Evolutionary conservation across 345 rosid genomes (phyloP), one percentile per base, ranked within the genome.

Genomic region (Fremontodendron californicum): DNA sequence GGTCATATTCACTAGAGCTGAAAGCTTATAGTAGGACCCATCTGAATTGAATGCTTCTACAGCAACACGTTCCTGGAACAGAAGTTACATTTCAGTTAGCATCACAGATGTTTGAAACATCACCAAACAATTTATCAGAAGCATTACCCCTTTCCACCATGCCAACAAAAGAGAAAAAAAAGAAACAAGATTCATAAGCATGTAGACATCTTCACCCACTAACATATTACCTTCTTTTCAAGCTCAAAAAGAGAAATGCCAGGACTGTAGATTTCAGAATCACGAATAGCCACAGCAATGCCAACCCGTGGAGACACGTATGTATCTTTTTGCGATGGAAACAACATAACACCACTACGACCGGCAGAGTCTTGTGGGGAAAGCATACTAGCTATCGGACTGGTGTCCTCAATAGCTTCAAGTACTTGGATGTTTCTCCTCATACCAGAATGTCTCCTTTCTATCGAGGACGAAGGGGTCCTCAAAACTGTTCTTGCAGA

Each of bases 221-320:
- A 25, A 54, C 60, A 37, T 43, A 71, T 71, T 23, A 96, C 99
- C 98, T 96, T 93, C 83, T 96, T 93, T 88, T 96, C 99, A 78
- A 96, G 89, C 81, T 93, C 98, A 78, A 91, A 90, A 75, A 96
- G 97, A 84, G 99, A 90, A 82, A 96, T 89, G 78, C 99, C 99
- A 65, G 96, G 90, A 86, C 98, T 83, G 83, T 84, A 96, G 67
- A 84, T 85, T 66, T 93, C 94, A 82, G 97, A 93, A 84, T 84
- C 83, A 73, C 84, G 85, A 86, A 89, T 82, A 75, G 98, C 97
- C 77, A 96, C 91, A 77, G 94, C 87, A 77, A 96, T 92, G 74
- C 99, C 99, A 78, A 96, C 83, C 43, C 91, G 84, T 64, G 91
- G 86, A 42, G 96, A 89, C 33, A 85, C 87, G 84, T 87, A 90